Evolutionary conservation across 164 flowering plant species (phyloP).

Genomic region (Tetracentron sinense): DNA sequence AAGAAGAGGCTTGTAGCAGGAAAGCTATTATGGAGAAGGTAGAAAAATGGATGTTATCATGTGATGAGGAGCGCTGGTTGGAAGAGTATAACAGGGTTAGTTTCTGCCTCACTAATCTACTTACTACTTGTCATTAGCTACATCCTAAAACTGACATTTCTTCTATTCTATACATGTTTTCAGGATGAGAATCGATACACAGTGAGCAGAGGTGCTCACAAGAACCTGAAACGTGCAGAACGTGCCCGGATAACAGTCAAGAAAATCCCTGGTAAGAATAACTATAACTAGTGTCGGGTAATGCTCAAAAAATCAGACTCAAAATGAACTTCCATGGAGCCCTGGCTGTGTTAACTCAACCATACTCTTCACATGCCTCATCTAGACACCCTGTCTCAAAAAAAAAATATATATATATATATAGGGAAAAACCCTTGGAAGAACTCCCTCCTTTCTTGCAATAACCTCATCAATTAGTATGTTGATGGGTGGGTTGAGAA

Average conservation of each 20-base stretch:
- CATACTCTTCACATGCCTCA: too few relatives aligned
- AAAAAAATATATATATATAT: too few relatives aligned
- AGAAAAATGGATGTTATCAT: constrained; percentile 73
- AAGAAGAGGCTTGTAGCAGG: constrained; percentile 83
- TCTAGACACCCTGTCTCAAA: too few relatives aligned
- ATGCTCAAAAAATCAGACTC: background rate
- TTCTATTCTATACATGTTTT: background rate
- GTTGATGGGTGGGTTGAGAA: background rate
- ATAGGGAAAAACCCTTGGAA: too few relatives aligned
- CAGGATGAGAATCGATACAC: constrained; percentile 77
- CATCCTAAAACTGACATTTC: background rate
- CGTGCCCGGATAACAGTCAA: constrained; percentile 72
- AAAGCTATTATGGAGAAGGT: constrained; percentile 82
- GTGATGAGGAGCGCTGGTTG: constrained; percentile 89
- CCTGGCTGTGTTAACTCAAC: background rate
- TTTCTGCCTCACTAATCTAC: constrained; percentile 8
- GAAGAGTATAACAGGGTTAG: constrained; percentile 87
- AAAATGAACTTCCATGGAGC: too few relatives aligned
- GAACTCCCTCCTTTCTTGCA: too few relatives aligned
- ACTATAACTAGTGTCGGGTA: background rate
- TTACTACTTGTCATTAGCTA: background rate
- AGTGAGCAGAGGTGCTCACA: constrained; percentile 87
- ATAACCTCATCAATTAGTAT: too few relatives aligned
- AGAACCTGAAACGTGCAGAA: constrained; percentile 86
- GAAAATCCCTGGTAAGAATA: constrained; percentile 80